Base-by-base conservation (phyloP, 805 yeast genomes). In the Grigorovia humatica region DNA sequence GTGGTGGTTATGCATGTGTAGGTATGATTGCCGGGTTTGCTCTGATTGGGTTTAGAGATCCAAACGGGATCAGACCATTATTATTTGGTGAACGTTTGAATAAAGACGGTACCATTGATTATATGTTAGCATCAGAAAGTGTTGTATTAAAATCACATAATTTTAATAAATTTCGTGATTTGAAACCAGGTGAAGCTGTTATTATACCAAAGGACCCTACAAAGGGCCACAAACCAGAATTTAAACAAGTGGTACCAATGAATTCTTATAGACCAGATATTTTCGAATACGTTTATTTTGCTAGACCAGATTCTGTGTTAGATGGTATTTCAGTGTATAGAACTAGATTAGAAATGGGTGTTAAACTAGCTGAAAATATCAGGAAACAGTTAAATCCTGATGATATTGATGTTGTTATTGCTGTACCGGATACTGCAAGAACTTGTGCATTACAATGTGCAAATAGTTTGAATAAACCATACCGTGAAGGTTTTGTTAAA, bases 381-480 rank as follows among this genome's bases (percentile, higher is more conserved):
- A 58, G 67, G 49, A 73, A 74, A 51, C 80, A 76, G 42, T 48
- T 65, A 17, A 75, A 75, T 47, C 68, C 72, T 44, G 70, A 76
- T 49, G 79, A 79, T 54, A 83, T 93, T 51, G 99, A 93, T 62
- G 99, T 91, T 47, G 96, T 93, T 42, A 88, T 93, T 53, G 97
- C 99, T 1, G 99, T 93, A 13, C 99, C 99, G 11, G 99, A 93
- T 68, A 93, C 99, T 8, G 83, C 98, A n/a, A 80, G 98, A 70
- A 90, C 95, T 44, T 83, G 96, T 20, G 98, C 98, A 0, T 70
- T 90, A 54, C 93, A 93, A 65, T 85, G 96, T 70, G 91, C 98
- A 1, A 90, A 85, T 41, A 74, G 81, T 47, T 75, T 93, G 56
- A 78, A 81, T 47, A 66, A 88, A 18, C 95, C 96, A 18, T 93